Base-by-base conservation (phyloP, 2,329 filamentous ascomycete species). In the Colletotrichum endophyticum region DNA sequence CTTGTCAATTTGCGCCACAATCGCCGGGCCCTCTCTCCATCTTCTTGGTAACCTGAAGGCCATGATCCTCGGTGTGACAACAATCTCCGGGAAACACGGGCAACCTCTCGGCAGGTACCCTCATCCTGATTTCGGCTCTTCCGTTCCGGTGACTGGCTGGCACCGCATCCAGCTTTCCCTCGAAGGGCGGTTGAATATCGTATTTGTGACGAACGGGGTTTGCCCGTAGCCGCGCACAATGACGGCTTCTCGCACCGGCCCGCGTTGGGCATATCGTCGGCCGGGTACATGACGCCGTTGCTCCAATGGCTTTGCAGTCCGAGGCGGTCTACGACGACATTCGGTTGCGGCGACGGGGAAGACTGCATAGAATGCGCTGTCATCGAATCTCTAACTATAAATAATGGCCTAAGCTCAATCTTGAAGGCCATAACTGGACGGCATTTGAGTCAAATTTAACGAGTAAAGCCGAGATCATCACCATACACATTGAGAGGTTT, bases 171-270 rank as follows among this genome's bases (percentile, higher is more conserved):
- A 34, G 16, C 11, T 8, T 56, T 25, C 30, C 11, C 15, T 61
- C 44, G 70, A 59, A 36, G 22, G 27, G 22, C 28, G 34, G 32
- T 32, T 44, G 49, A 15, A 39, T 12, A 30, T 66, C 59, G 49
- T 70, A 74, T 39, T 30, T 44, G 44, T 59, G 36, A 59, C 64
- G 59, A 49, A 59, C 32, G 30, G 34, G 4, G 25, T 12, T 66
- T 49, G 44, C n/a, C 19, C 32, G 59, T 16, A 44, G 25, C 44
- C 12, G 63, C 49, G 57, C n/a, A 74, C 71, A 66, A 69, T 8
- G 8, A 61, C 70, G 64, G 74, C 57, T 73, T 36, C 49, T 56
- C 32, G 74, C 70, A 70, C 64, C 74, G 70, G 66, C 64, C 71
- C 64, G 74, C 34, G 28, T 70, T 49, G 64, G 49, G 44, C 49